A percentile compares a stretch with the other conserved stretches of the same genome.
These are phyloP conservation scores for Camellia granthamiana DNA, from an alignment of 148 eudicot species.

Conservation along the genomic window DNA sequence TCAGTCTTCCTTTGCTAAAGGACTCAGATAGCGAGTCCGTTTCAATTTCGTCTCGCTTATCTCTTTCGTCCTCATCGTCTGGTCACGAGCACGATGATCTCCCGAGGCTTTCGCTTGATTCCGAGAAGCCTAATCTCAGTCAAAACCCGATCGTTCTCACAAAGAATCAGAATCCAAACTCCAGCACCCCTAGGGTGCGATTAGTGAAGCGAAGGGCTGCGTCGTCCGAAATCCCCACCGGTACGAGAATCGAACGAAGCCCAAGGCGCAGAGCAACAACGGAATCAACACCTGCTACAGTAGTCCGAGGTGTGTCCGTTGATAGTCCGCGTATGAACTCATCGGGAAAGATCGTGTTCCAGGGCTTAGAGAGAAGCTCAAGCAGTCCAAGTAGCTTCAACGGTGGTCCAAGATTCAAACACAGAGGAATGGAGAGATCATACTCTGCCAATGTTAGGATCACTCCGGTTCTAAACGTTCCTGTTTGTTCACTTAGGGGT, in stretches of 20 bases:
- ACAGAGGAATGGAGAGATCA: conserved; percentile 72
- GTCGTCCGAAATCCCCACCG: conserved; percentile 26
- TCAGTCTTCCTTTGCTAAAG: conserved; percentile 51
- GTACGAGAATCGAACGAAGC: conserved; percentile 32
- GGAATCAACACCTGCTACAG: conserved; percentile 22
- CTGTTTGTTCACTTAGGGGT: conserved; percentile 73
- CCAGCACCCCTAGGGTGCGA: conserved; percentile 34
- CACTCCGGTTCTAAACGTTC: conserved; percentile 83
- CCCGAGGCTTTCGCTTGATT: conserved; percentile 68
- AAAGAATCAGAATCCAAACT: conserved; percentile 13
- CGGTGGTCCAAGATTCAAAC: conserved; percentile 60
- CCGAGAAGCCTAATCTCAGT: conserved; percentile 30
- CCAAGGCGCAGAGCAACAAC: conserved; percentile 27
- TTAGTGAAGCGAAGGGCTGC: conserved; percentile 28
- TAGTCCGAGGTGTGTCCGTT: conserved; percentile 38
- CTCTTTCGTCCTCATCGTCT: conserved; percentile 65
- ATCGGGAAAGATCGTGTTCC: conserved; percentile 74
- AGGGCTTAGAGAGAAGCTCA: conserved; percentile 69
- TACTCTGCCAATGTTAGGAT: conserved; percentile 76
- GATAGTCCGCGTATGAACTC: conserved; percentile 94
- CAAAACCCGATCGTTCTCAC: background rate
- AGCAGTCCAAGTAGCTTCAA: conserved; percentile 86
- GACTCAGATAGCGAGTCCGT: conserved; percentile 43
- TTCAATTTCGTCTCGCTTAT: conserved; percentile 42
- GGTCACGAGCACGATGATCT: conserved; percentile 62